Evolutionary conservation across 2,329 filamentous ascomycete genomes (phyloP).

Genomic region (Hypoxylon sp.): DNA sequence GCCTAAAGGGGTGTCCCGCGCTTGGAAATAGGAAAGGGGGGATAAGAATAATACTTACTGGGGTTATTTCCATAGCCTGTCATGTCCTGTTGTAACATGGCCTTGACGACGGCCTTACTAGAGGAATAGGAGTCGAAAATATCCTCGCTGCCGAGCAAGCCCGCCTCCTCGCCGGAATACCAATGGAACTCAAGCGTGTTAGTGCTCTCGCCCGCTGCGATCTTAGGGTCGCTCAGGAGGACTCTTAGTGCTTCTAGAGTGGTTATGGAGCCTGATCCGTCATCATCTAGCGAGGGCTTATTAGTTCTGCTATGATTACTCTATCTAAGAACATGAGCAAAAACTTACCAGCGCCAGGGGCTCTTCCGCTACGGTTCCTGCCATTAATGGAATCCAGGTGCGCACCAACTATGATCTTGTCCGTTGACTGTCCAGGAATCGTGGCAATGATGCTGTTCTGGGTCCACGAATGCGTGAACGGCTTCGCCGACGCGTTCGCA

Average conservation of each 20-base stretch:
- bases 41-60: slow-evolving; percentile 25
- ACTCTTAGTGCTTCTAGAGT: slow-evolving; percentile 83
- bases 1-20: background rate
- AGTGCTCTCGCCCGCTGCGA: slow-evolving; percentile 71
- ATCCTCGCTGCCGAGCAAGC: slow-evolving; percentile 78
- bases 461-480: slow-evolving; percentile 78
- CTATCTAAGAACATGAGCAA: too few relatives aligned
- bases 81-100: slow-evolving; percentile 62
- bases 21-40: background rate
- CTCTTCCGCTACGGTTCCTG: slow-evolving; percentile 76
- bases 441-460: slow-evolving; percentile 86
- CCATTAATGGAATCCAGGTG: slow-evolving; percentile 87
- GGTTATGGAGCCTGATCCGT: slow-evolving; percentile 82
- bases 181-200: slow-evolving; percentile 90
- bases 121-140: slow-evolving; percentile 57
- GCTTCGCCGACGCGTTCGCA: slow-evolving; percentile 69
- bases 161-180: slow-evolving; percentile 87
- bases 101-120: slow-evolving; percentile 53
- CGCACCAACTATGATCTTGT: slow-evolving; percentile 82
- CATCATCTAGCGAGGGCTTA: slow-evolving; percentile 70
- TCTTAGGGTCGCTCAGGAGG: slow-evolving; percentile 72
- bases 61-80: slow-evolving; percentile 55
- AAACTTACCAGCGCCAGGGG: slow-evolving; percentile 69
- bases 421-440: slow-evolving; percentile 78
- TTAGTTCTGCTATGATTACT: background rate